phyloP scores from a whole-genome alignment of 495 filamentous ascomycete genomes.

The Viridothelium virens region DNA sequence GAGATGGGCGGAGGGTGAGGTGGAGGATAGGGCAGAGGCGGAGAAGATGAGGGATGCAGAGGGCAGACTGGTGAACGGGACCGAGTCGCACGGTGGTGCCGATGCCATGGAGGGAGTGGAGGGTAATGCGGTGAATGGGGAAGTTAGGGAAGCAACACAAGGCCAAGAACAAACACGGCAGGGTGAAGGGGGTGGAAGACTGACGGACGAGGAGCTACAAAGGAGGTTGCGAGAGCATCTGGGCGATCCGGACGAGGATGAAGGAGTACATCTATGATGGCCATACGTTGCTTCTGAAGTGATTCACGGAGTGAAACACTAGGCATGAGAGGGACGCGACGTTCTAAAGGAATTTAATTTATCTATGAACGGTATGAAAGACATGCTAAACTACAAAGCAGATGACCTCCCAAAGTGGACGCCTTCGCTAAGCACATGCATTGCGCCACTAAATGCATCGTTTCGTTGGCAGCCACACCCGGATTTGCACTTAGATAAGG shows the following conservation, averaged over 20 bases:
- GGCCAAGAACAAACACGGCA: background rate
- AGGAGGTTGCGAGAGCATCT: slow-evolving; percentile 23
- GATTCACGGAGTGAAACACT: background rate
- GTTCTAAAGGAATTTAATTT: background rate
- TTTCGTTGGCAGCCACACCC: slow-evolving; percentile 7
- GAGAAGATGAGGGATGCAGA: slow-evolving; percentile 18
- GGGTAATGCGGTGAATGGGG: slow-evolving; percentile 22
- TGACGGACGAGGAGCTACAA: slow-evolving; percentile 30
- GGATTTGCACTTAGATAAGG: slow-evolving; percentile 9
- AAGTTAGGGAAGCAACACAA: background rate
- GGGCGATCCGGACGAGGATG: slow-evolving; percentile 21
- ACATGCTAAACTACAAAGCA: background rate
- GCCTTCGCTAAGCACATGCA: background rate
- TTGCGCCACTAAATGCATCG: background rate
- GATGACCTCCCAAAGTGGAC: background rate
- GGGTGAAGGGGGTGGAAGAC: slow-evolving; percentile 17
- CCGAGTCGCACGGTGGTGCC: background rate
- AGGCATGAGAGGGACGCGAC: background rate
- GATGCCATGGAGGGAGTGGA: slow-evolving; percentile 22
- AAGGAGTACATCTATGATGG: slow-evolving; percentile 27
- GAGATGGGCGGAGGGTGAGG: slow-evolving; percentile 55
- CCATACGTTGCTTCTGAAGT: background rate
- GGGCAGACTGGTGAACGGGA: slow-evolving; percentile 32
- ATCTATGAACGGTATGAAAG: background rate
- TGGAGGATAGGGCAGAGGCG: slow-evolving; percentile 21